These are phyloP conservation scores for Cercospora berteroae DNA, from an alignment of 2,329 filamentous ascomycete genomes.

Conservation along the genomic window DNA sequence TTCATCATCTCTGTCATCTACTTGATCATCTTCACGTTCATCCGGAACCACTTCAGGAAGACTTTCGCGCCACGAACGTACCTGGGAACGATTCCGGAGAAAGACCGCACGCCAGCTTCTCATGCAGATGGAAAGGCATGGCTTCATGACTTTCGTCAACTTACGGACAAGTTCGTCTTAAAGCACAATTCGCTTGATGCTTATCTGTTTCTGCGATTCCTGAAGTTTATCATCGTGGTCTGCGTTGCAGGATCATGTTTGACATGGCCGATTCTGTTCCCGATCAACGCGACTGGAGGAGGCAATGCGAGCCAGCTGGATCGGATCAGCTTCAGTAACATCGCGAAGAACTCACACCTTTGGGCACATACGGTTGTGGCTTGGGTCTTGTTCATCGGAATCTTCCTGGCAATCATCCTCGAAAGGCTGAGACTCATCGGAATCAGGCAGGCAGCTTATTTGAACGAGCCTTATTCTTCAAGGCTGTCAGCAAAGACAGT, in stretches of 20 bases:
- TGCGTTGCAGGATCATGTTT: constrained; percentile 45
- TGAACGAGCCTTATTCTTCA: constrained; percentile 45
- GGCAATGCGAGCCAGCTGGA: constrained; percentile 36
- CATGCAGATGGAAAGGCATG: constrained; percentile 39
- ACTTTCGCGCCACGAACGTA: constrained; percentile 38
- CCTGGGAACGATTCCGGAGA: constrained; percentile 35
- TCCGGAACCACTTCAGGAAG: constrained; percentile 35
- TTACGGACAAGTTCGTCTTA: constrained; percentile 47
- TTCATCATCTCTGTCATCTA: constrained; percentile 34
- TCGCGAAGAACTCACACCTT: constrained; percentile 42
- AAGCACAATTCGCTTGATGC: constrained; percentile 51
- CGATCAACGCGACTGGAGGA: constrained; percentile 46
- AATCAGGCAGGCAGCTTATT: constrained; percentile 49
- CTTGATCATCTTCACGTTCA: constrained; percentile 31
- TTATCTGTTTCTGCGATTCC: constrained; percentile 49
- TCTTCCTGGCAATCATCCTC: constrained; percentile 45
- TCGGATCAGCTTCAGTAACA: constrained; percentile 41
- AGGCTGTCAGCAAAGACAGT: constrained; percentile 50
- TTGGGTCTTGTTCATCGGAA: constrained; percentile 42
- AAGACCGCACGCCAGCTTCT: constrained; percentile 34
- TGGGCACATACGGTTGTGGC: constrained; percentile 47
- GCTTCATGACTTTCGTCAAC: constrained; percentile 48
- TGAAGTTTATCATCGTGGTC: constrained; percentile 45
- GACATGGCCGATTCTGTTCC: constrained; percentile 50
- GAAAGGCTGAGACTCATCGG: constrained; percentile 51